phyloP scores from a whole-genome alignment of 2,329 filamentous ascomycete species.

The Fusarium sp. region DNA sequence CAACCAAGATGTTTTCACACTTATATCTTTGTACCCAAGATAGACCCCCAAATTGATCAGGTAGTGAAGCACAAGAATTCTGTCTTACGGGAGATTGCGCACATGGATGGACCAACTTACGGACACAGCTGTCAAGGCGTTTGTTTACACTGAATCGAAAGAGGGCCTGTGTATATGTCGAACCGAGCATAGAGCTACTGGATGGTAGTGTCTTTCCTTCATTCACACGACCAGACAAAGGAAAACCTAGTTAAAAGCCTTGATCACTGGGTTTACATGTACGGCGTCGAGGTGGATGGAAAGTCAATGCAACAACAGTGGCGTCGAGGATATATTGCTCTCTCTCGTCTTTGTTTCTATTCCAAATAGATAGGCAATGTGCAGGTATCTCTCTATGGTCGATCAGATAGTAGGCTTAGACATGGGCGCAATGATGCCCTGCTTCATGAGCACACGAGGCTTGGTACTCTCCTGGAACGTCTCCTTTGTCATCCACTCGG shows the following conservation, averaged over 20 bases:
- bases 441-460: slow-evolving; percentile 90
- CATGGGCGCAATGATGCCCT: slow-evolving; percentile 90
- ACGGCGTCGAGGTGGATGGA: neutral
- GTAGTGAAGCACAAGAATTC: neutral
- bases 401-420: slow-evolving; percentile 72
- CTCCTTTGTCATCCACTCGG: slow-evolving; percentile 97
- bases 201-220: neutral
- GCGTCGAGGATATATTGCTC: slow-evolving; percentile 11
- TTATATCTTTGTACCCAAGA: neutral
- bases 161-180: neutral
- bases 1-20: neutral
- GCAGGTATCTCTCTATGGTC: slow-evolving; percentile 27
- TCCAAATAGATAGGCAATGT: slow-evolving; percentile 5
- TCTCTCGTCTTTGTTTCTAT: slow-evolving; percentile 26
- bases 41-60: no score
- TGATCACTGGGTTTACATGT: neutral
- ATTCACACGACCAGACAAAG: neutral
- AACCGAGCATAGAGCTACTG: neutral
- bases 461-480: slow-evolving; percentile 91
- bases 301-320: neutral
- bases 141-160: neutral
- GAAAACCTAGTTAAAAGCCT: neutral
- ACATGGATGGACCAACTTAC: neutral
- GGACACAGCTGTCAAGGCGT: no score
- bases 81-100: neutral